Percentiles rank a stretch among this genome's conserved stretches.
phyloP scores from a whole-genome alignment of 148 eudicot genomes.

The Linanthus parryae region DNA sequence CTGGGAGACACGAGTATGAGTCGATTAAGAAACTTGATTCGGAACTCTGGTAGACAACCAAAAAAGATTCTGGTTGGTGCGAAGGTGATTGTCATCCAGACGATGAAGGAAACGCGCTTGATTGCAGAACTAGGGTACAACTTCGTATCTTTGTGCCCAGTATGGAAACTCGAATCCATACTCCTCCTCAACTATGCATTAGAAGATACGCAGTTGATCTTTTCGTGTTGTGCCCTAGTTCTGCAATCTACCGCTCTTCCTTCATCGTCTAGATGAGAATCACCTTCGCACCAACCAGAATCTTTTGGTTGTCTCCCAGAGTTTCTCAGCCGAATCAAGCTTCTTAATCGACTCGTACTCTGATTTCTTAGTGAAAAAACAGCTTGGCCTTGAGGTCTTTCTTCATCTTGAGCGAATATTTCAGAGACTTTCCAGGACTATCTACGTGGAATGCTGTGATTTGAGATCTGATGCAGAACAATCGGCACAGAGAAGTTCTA shows the following conservation, averaged over 20 bases:
- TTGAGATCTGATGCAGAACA: conserved; percentile 52
- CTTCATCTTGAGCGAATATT: conserved; percentile 46
- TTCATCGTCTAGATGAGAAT: too few species aligned
- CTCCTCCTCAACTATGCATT: too few species aligned
- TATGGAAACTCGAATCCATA: too few species aligned
- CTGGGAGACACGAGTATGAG: conserved; percentile 27
- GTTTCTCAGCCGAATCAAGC: too few species aligned
- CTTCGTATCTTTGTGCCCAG: too few species aligned
- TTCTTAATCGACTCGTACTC: too few species aligned
- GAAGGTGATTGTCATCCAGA: conserved; percentile 48
- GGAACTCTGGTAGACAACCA: too few species aligned
- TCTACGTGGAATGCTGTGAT: conserved; percentile 64
- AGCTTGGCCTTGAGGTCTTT: conserved; percentile 56
- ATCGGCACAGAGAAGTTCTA: conserved; percentile 25
- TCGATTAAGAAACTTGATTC: conserved; percentile 33
- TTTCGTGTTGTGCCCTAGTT: too few species aligned
- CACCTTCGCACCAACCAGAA: conserved; percentile 60
- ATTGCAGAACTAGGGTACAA: conserved; percentile 71
- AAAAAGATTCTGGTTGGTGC: conserved; percentile 51
- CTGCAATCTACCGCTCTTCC: too few species aligned
- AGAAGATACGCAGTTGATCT: too few species aligned
- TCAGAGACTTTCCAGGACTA: conserved; percentile 56
- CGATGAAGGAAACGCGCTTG: conserved; percentile 55
- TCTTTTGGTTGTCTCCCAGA: too few species aligned
- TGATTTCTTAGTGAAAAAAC: too few species aligned